Percentiles rank a stretch among this genome's conserved stretches.
Conservation (phyloP, 768 basidiomycete genomes). For the Calocybe cyanea region DNA sequence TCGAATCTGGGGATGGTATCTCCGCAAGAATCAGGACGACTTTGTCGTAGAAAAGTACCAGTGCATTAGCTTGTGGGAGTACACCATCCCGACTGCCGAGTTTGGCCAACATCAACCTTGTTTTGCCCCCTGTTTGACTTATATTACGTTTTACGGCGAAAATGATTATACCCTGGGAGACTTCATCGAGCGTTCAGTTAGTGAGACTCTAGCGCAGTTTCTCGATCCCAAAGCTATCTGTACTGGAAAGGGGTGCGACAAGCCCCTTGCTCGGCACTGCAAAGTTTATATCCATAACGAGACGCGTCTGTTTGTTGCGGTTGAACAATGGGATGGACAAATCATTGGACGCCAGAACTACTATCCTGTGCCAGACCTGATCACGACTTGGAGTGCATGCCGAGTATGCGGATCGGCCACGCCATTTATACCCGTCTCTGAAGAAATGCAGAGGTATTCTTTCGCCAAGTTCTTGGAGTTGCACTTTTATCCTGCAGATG, state of each 20-base stretch:
- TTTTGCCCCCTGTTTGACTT: conserved; percentile 67
- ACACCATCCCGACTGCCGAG: conserved; percentile 71
- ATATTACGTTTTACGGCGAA: conserved; percentile 87
- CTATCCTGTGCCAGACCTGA: conserved; percentile 62
- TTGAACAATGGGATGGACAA: conserved; percentile 85
- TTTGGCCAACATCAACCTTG: conserved; percentile 69
- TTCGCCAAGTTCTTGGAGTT: conserved; percentile 96
- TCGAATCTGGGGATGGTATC: conserved; percentile 94
- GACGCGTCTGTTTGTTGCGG: conserved; percentile 75
- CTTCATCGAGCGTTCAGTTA: conserved; percentile 80
- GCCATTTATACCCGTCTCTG: conserved; percentile 84
- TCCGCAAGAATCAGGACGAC: conserved; percentile 80
- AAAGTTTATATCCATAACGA: conserved; percentile 91
- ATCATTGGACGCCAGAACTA: conserved; percentile 55
- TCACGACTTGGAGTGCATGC: conserved; percentile 92
- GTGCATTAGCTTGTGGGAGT: conserved; percentile 76
- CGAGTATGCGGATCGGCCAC: conserved; percentile 74
- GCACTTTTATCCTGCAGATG: conserved; percentile 90
- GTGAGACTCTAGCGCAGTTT: conserved; percentile 64
- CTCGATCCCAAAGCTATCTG: conserved; percentile 76
- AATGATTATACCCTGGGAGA: conserved; percentile 92
- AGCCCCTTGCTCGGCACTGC: conserved; percentile 79
- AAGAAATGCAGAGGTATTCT: conserved; percentile 91
- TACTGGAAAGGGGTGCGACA: conserved; percentile 78
- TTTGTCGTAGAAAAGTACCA: conserved; percentile 94